Percentiles rank a stretch among this genome's conserved stretches.
Conservation (phyloP, 2,329 filamentous ascomycete species). For the Exophiala aquamarina region DNA sequence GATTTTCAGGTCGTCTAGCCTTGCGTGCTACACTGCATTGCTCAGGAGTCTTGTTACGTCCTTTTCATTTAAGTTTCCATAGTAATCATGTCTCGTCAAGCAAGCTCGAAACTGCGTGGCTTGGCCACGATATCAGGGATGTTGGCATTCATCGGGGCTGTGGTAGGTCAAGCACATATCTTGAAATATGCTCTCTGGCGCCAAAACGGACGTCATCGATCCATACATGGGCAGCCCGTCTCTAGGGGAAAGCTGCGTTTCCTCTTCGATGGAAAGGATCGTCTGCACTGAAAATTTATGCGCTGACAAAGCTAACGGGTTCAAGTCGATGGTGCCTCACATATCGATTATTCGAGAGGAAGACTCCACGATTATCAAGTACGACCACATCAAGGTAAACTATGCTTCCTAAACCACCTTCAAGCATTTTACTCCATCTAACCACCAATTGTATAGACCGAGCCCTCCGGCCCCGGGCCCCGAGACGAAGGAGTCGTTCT, state of each 20-base stretch:
- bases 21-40: too few relatives aligned
- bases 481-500: constrained; percentile 10
- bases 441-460: too few relatives aligned
- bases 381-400: constrained; percentile 14
- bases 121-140: constrained; percentile 12
- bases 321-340: constrained; percentile 9
- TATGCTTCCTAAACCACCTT: too few relatives aligned
- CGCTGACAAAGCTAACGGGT: not conserved
- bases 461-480: constrained; percentile 5
- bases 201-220: too few relatives aligned
- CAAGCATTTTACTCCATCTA: too few relatives aligned
- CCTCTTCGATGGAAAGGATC: too few relatives aligned
- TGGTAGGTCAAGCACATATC: constrained; percentile 10
- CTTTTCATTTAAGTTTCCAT: too few relatives aligned
- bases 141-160: constrained; percentile 12
- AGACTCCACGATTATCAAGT: constrained; percentile 15
- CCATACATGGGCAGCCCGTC: too few relatives aligned
- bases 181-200: not conserved
- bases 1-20: too few relatives aligned
- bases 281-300: too few relatives aligned
- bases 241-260: too few relatives aligned
- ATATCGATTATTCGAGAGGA: constrained; percentile 10
- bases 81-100: constrained; percentile 15
- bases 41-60: too few relatives aligned
- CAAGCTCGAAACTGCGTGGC: constrained; percentile 3